Conservation (phyloP, 176 grass and related monocot species). For the Leersia perrieri region DNA sequence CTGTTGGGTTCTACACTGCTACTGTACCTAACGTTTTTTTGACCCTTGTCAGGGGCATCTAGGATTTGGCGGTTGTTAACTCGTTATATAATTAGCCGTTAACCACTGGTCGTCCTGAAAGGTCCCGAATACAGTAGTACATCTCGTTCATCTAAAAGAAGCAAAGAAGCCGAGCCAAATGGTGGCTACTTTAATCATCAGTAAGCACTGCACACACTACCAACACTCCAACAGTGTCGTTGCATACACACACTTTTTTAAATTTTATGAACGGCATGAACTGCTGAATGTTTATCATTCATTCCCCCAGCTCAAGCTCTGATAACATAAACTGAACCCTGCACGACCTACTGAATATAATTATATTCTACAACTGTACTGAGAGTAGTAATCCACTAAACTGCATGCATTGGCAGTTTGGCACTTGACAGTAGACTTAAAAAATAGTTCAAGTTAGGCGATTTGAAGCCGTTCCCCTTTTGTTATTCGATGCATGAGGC, state of each 20-base stretch:
- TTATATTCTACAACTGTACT: neutral
- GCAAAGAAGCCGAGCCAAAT: neutral
- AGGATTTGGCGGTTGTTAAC: neutral
- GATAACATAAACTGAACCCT: no score
- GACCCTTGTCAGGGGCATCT: neutral
- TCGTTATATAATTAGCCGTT: no score
- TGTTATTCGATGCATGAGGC: neutral
- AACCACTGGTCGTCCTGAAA: no score
- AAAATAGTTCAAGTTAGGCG: neutral
- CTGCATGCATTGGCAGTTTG: no score
- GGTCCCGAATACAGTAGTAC: neutral
- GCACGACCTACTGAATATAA: no score
- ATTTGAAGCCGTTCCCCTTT: neutral
- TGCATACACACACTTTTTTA: no score
- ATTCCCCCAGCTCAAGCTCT: neutral
- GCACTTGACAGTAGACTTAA: neutral
- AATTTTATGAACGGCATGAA: no score
- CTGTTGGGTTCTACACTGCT: neutral
- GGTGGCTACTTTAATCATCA: neutral
- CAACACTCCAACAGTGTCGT: no score
- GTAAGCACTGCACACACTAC: no score
- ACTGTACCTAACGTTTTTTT: neutral
- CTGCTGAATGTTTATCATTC: no score
- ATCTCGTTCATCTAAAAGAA: neutral
- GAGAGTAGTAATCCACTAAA: neutral